phyloP scores from a whole-genome alignment of 1,284 basidiomycete genomes.

The Ganoderma meredithae region DNA sequence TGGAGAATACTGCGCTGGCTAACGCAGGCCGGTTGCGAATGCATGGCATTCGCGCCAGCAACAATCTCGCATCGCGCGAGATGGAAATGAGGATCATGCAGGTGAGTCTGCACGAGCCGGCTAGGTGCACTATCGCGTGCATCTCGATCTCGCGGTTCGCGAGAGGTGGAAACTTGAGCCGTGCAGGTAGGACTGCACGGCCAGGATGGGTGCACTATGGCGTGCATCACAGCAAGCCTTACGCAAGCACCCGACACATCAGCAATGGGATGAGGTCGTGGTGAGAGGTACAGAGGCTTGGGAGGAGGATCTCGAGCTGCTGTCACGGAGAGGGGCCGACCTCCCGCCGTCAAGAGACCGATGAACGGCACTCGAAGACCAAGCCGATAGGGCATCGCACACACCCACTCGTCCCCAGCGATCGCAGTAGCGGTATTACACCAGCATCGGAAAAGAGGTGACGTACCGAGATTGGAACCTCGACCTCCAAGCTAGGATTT shows the following conservation, averaged over 20 bases:
- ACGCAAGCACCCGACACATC: background rate
- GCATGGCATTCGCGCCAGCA: background rate
- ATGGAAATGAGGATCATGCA: too few species aligned
- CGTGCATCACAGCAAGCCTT: background rate
- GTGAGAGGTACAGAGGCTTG: background rate
- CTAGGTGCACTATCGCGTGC: background rate
- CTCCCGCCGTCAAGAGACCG: background rate
- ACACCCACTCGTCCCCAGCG: background rate
- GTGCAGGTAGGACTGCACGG: background rate
- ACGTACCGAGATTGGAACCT: background rate
- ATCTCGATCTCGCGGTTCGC: background rate
- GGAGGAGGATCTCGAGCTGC: background rate
- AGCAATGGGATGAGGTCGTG: background rate
- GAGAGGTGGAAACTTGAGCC: background rate
- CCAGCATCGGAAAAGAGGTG: background rate
- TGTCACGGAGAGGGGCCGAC: background rate
- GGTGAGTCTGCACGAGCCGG: too few species aligned
- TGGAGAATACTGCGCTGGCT: background rate
- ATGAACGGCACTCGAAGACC: background rate
- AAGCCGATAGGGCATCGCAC: background rate
- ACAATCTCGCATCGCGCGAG: too few species aligned
- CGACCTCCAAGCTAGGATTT: too few species aligned
- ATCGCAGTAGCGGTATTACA: background rate
- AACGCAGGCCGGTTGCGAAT: background rate
- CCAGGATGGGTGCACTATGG: background rate